These are phyloP conservation scores for Ottelia alismoides DNA, from an alignment of 106 monocot genomes.

Conservation along the genomic window DNA sequence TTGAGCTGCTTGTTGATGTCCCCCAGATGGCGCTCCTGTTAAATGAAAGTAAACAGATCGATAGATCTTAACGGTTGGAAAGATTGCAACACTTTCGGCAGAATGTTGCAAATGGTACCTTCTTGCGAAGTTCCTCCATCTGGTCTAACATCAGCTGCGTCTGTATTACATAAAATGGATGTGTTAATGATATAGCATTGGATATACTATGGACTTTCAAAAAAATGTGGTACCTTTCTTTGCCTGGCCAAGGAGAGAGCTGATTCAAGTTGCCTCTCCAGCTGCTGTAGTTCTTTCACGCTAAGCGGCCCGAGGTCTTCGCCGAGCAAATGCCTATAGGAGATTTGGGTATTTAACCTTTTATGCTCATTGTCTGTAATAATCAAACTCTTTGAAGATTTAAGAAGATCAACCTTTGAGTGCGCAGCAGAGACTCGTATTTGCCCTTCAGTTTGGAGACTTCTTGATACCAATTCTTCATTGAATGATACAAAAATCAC, in stretches of 20 bases:
- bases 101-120: slow-evolving; percentile 29
- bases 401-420: slow-evolving; percentile 44
- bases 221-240: slow-evolving; percentile 43
- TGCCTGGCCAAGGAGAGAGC: slow-evolving; percentile 66
- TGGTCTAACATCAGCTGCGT: slow-evolving; percentile 63
- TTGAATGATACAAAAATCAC: background rate
- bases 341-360: background rate
- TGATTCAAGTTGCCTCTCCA: slow-evolving; percentile 72
- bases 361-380: too few species aligned
- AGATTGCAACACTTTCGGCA: too few species aligned
- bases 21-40: slow-evolving; percentile 46
- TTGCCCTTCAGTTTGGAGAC: slow-evolving; percentile 69
- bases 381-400: too few species aligned
- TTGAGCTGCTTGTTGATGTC: slow-evolving; percentile 47
- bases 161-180: slow-evolving; percentile 16
- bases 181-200: background rate
- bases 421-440: slow-evolving; percentile 54
- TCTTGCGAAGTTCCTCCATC: slow-evolving; percentile 62
- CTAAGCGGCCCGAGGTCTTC: slow-evolving; percentile 88
- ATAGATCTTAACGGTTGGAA: too few species aligned
- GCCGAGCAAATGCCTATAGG: slow-evolving; percentile 63
- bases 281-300: slow-evolving; percentile 77
- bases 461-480: slow-evolving; percentile 74
- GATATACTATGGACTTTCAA: background rate
- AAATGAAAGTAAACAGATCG: background rate